A percentile compares a stretch with the other conserved stretches of the same genome.
phyloP scores from a whole-genome alignment of 176 grass and related monocot species.

The Urochloa ruziziensis region DNA sequence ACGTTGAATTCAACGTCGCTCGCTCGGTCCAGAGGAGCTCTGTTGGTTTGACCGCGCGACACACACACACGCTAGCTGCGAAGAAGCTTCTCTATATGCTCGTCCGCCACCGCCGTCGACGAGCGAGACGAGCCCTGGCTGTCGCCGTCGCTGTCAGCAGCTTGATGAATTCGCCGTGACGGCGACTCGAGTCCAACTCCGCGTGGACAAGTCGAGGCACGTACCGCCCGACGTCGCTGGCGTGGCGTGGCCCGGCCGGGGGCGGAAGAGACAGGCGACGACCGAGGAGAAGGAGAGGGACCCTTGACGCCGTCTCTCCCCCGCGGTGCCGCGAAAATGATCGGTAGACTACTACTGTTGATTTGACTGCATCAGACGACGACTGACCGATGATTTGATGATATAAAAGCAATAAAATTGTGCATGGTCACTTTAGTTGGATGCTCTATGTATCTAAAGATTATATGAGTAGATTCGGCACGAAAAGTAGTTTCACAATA shows the following conservation, averaged over 20 bases:
- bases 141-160: not conserved
- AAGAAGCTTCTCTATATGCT: not conserved
- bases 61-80: not conserved
- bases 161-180: not conserved
- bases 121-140: too few species aligned
- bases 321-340: not conserved
- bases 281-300: not conserved
- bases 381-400: too few species aligned
- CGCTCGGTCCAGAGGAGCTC: not conserved
- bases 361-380: too few species aligned
- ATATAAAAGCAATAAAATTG: too few species aligned
- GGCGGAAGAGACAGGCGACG: not conserved
- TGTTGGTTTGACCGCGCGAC: not conserved
- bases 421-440: too few species aligned
- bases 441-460: too few species aligned
- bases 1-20: not conserved
- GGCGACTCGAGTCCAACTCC: constrained; percentile 27
- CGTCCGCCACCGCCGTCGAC: not conserved
- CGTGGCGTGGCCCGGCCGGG: not conserved
- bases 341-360: too few species aligned
- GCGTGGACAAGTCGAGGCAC: constrained; percentile 30
- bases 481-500: too few species aligned
- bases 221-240: too few species aligned
- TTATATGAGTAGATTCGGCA: too few species aligned
- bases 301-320: not conserved